A percentile compares a stretch with the other conserved stretches of the same genome.
phyloP scores from a whole-genome alignment of 345 rosid species.

The Moricandia moricandioides region DNA sequence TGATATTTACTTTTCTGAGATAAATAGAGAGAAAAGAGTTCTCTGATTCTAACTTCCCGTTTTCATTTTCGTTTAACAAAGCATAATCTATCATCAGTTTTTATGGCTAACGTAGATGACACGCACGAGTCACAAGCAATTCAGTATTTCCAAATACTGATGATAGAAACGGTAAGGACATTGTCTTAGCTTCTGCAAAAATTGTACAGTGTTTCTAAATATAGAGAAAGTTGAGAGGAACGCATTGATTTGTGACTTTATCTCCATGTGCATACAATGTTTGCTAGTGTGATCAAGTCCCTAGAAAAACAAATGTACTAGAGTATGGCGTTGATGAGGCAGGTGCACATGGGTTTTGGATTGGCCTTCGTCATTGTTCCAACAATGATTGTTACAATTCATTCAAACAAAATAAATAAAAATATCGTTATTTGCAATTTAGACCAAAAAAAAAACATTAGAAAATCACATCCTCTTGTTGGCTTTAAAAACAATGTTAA shows the following conservation, averaged over 20 bases:
- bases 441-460: not conserved
- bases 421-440: too few species aligned
- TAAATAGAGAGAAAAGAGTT: not conserved
- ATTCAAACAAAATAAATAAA: not conserved
- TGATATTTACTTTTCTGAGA: not conserved
- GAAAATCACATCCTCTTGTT: not conserved
- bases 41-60: not conserved
- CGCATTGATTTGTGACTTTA: not conserved
- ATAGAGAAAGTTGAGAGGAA: constrained; percentile 2
- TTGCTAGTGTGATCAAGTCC: not conserved
- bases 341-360: constrained; percentile 1
- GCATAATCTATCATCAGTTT: not conserved
- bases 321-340: not conserved
- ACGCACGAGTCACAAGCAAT: not conserved
- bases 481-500: not conserved
- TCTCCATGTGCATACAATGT: constrained; percentile 15
- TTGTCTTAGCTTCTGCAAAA: not conserved
- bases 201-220: not conserved
- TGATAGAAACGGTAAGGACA: not conserved
- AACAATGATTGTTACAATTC: not conserved
- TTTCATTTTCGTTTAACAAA: too few species aligned
- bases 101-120: not conserved
- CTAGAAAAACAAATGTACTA: not conserved
- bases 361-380: not conserved
- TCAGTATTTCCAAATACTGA: not conserved